phyloP scores from a whole-genome alignment of 2,329 filamentous ascomycete species.

The Neofusicoccum cordaticola region DNA sequence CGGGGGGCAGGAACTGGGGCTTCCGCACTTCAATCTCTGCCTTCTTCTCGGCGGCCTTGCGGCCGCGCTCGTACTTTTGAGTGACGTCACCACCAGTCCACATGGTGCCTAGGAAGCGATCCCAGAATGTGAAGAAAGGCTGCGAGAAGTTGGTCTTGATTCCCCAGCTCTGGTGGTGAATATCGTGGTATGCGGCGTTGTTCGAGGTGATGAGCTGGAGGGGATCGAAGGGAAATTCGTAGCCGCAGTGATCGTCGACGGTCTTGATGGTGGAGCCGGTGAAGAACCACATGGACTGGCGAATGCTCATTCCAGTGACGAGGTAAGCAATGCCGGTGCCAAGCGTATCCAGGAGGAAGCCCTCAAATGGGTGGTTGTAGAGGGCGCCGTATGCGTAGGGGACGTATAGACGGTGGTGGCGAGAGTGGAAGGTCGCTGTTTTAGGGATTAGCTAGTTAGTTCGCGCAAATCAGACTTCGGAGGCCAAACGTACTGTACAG shows the following conservation, averaged over 20 bases:
- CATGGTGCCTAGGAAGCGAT: slow-evolving; percentile 74
- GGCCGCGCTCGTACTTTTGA: slow-evolving; percentile 57
- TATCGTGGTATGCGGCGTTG: slow-evolving; percentile 95
- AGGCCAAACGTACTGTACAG: slow-evolving; percentile 71
- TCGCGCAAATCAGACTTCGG: background rate
- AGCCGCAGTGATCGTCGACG: slow-evolving; percentile 96
- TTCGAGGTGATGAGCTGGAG: slow-evolving; percentile 89
- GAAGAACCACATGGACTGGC: slow-evolving; percentile 89
- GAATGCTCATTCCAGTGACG: slow-evolving; percentile 73
- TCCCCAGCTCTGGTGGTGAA: slow-evolving; percentile 98
- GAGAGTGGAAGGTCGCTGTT: slow-evolving; percentile 81
- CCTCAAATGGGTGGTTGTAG: slow-evolving; percentile 95
- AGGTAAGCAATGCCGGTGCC: slow-evolving; percentile 85
- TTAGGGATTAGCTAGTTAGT: background rate
- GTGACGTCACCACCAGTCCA: slow-evolving; percentile 70
- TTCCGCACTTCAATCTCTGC: slow-evolving; percentile 46
- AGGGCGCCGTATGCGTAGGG: slow-evolving; percentile 95
- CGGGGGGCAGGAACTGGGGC: slow-evolving; percentile 22
- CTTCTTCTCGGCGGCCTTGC: slow-evolving; percentile 56
- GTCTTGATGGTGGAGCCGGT: slow-evolving; percentile 89
- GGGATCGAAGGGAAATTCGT: slow-evolving; percentile 92
- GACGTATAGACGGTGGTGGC: slow-evolving; percentile 95
- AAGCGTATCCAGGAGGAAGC: slow-evolving; percentile 87
- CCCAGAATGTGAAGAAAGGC: slow-evolving; percentile 96
- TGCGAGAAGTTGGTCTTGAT: slow-evolving; percentile 95